These are phyloP conservation scores for Ceratocystis diversiconidia DNA, from an alignment of 2,329 filamentous ascomycete species.

Conservation along the genomic window DNA sequence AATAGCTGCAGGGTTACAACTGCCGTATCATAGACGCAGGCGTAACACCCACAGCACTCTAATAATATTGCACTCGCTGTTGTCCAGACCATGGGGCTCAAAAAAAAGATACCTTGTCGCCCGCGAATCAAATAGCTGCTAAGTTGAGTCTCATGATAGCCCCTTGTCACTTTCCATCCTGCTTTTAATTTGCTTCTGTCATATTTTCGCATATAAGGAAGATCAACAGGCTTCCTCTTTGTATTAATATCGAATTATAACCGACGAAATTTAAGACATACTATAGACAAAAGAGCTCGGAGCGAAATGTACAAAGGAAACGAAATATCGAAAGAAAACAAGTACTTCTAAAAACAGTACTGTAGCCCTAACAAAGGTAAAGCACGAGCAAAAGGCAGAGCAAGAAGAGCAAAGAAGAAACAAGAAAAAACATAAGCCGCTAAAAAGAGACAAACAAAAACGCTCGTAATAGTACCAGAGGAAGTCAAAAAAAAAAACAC, in stretches of 20 bases:
- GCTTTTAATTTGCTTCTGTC: neutral
- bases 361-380: constrained; percentile 1
- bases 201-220: neutral
- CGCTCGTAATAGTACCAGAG: neutral
- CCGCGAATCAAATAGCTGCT: too few relatives aligned
- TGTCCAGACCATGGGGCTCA: neutral
- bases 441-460: neutral
- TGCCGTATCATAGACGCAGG: too few relatives aligned
- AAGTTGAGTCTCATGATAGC: neutral
- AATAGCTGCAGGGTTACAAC: too few relatives aligned
- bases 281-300: neutral
- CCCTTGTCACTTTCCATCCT: neutral
- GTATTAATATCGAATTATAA: neutral
- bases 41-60: too few relatives aligned
- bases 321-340: constrained; percentile 3
- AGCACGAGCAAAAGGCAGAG: constrained; percentile 1
- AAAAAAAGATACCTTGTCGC: too few relatives aligned
- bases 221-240: neutral
- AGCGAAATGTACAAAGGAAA: neutral
- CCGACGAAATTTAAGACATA: neutral
- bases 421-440: neutral
- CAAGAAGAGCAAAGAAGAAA: too few relatives aligned
- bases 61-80: neutral
- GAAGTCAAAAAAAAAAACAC: neutral
- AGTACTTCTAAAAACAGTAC: constrained; percentile 5